Conservation (phyloP, 257 asterid genomes). For the Solanum habrochaites region DNA sequence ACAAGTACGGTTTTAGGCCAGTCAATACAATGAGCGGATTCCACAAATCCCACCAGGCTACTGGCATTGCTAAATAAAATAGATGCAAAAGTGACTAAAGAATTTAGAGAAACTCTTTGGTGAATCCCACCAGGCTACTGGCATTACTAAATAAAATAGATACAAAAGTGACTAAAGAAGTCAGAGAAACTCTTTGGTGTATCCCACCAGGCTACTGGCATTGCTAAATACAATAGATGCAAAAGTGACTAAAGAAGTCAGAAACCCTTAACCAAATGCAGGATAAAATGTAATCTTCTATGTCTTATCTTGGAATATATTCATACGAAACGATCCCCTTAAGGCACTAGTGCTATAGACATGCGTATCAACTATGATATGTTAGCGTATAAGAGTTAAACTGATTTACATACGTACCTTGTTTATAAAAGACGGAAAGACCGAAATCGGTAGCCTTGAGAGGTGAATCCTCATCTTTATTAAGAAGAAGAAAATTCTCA, state of each 20-base stretch:
- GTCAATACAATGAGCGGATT: neutral
- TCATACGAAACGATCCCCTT: neutral
- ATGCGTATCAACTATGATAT: neutral
- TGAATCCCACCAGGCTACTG: neutral
- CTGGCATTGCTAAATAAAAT: neutral
- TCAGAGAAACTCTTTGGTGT: too few relatives aligned
- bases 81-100: neutral
- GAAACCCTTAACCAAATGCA: neutral
- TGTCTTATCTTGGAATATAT: too few relatives aligned
- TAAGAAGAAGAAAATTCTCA: slow-evolving; percentile 71
- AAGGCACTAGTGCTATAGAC: neutral
- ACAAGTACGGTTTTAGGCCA: neutral
- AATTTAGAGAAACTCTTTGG: too few relatives aligned
- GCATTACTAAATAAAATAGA: neutral
- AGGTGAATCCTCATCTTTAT: slow-evolving; percentile 67
- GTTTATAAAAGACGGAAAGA: slow-evolving; percentile 69
- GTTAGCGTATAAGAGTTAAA: neutral
- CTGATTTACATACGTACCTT: slow-evolving; percentile 28
- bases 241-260: neutral
- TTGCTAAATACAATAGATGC: neutral
- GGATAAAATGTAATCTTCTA: neutral
- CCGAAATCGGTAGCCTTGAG: slow-evolving; percentile 91
- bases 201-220: neutral
- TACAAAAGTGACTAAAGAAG: neutral
- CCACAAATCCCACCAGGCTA: neutral